Percentiles rank a stretch among this genome's conserved stretches.
Conservation (phyloP, 305 asterid genomes). For the Fraxinus greggii region DNA sequence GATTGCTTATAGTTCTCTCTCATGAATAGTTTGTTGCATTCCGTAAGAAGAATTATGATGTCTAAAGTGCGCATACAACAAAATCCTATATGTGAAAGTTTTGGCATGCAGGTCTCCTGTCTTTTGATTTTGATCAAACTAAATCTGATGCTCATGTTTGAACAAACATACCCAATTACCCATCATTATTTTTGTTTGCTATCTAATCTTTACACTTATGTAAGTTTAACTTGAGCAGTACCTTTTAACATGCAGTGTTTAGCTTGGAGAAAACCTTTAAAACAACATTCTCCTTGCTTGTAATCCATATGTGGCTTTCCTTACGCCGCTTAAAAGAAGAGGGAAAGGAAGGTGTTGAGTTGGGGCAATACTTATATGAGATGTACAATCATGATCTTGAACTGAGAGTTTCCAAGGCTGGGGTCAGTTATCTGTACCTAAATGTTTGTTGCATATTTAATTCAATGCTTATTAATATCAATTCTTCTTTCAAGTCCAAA, state of each 20-base stretch:
- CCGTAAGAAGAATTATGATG: neutral
- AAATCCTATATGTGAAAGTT: neutral
- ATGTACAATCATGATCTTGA: constrained; percentile 87
- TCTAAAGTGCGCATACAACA: neutral
- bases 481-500: neutral
- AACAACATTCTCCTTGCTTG: constrained; percentile 83
- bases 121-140: constrained; percentile 13
- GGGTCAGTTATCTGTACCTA: constrained; percentile 58
- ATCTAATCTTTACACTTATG: constrained; percentile 4
- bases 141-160: neutral
- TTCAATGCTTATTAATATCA: neutral
- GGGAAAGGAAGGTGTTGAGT: constrained; percentile 86
- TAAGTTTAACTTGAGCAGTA: constrained; percentile 15
- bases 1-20: neutral
- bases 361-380: constrained; percentile 90
- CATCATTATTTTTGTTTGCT: neutral
- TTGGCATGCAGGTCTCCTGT: neutral
- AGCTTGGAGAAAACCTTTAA: constrained; percentile 92
- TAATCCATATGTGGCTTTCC: constrained; percentile 93
- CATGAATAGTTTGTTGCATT: neutral
- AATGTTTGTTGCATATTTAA: constrained; percentile 11
- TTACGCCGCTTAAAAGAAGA: constrained; percentile 84
- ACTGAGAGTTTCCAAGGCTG: constrained; percentile 89
- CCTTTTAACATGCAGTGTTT: constrained; percentile 59
- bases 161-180: neutral